phyloP scores from a whole-genome alignment of 306 rosid genomes.

The Rosa multiflora region DNA sequence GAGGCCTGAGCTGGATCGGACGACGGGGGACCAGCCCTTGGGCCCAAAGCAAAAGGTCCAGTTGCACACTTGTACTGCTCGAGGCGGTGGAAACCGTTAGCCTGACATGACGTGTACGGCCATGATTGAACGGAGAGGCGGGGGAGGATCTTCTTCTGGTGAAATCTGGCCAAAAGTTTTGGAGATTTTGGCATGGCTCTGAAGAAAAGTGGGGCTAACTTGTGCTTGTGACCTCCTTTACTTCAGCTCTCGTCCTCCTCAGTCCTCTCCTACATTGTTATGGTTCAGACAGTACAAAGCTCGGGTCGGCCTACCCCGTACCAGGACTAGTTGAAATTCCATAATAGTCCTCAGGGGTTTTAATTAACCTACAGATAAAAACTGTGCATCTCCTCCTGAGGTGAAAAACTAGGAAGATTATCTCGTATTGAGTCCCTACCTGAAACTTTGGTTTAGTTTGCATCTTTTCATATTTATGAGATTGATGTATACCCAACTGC shows the following conservation, averaged over 20 bases:
- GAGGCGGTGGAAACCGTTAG: constrained; percentile 36
- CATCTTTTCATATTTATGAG: neutral
- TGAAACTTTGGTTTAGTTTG: neutral
- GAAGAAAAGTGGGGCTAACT: neutral
- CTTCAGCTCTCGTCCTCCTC: neutral
- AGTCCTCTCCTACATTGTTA: neutral
- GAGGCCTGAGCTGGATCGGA: constrained; percentile 36
- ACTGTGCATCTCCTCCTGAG: neutral
- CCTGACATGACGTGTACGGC: constrained; percentile 41
- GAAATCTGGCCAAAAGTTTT: constrained; percentile 30
- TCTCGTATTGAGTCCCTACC: neutral
- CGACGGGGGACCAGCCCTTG: constrained; percentile 13
- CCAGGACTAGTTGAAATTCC: neutral
- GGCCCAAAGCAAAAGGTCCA: constrained; percentile 18
- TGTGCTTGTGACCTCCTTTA: constrained; percentile 16
- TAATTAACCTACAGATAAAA: neutral
- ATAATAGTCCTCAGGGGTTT: neutral
- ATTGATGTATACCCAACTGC: neutral
- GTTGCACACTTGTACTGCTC: constrained; percentile 31
- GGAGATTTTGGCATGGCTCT: constrained; percentile 27
- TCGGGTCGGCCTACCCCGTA: neutral
- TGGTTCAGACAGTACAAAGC: constrained; percentile 13
- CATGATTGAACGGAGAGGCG: constrained; percentile 21
- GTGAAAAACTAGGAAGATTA: neutral
- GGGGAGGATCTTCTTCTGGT: constrained; percentile 42